Percentiles rank a stretch among this genome's conserved stretches.
These are phyloP conservation scores for Rhypophila decipiens DNA, from an alignment of 495 filamentous ascomycete species.

Conservation along the genomic window DNA sequence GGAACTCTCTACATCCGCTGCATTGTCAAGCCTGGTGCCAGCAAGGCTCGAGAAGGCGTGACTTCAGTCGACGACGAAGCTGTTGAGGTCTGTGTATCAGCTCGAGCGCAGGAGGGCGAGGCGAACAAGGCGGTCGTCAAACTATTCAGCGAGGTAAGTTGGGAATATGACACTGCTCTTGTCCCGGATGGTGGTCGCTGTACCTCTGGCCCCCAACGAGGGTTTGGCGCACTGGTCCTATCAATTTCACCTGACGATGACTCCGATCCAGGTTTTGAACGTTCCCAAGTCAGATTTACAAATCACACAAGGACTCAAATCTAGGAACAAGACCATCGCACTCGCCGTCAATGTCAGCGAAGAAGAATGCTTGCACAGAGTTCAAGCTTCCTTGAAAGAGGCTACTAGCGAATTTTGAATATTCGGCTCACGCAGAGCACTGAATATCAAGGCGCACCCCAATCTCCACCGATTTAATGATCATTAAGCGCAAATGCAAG, in stretches of 20 bases:
- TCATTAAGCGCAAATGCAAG: too few relatives aligned
- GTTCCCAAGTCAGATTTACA: slow-evolving; percentile 58
- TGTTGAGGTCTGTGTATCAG: slow-evolving; percentile 57
- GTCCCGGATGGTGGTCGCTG: too few relatives aligned
- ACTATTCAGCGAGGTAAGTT: slow-evolving; percentile 54
- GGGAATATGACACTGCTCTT: not conserved
- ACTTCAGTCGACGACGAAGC: slow-evolving; percentile 43
- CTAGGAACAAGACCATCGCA: slow-evolving; percentile 50
- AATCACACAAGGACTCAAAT: slow-evolving; percentile 58
- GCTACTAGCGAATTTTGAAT: slow-evolving; percentile 11
- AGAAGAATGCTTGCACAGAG: slow-evolving; percentile 19
- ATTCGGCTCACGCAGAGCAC: too few relatives aligned
- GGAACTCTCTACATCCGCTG: slow-evolving; percentile 47
- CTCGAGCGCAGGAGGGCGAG: slow-evolving; percentile 57
- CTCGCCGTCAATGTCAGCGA: slow-evolving; percentile 19
- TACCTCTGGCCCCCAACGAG: too few relatives aligned
- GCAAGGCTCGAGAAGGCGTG: slow-evolving; percentile 54
- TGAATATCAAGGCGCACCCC: too few relatives aligned
- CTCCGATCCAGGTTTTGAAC: slow-evolving; percentile 33
- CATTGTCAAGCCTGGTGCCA: slow-evolving; percentile 60
- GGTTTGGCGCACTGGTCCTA: too few relatives aligned
- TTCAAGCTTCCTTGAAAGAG: slow-evolving; percentile 14
- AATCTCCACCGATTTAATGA: too few relatives aligned
- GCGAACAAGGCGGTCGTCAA: slow-evolving; percentile 61
- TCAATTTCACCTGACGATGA: not conserved